Evolutionary conservation across 2,329 filamentous ascomycete genomes (phyloP).

Genomic region (Epichloe bromicola): DNA sequence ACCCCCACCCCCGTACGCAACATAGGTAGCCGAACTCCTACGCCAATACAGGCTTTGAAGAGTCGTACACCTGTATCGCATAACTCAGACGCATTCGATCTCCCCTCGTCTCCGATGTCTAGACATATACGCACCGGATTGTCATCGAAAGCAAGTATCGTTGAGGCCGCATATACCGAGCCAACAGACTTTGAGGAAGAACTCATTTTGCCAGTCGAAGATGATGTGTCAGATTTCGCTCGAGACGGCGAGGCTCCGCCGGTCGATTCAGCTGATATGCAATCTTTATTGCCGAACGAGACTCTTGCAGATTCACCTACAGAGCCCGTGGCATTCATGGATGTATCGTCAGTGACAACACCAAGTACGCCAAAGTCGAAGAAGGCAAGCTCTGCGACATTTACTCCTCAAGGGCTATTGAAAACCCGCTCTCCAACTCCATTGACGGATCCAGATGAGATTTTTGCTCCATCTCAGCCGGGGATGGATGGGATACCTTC

Average conservation of each 20-base stretch:
- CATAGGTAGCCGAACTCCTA: not conserved
- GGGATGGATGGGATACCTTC: not conserved
- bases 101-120: slow-evolving; percentile 5
- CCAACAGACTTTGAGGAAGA: not conserved
- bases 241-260: not conserved
- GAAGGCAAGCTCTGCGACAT: not conserved
- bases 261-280: not conserved
- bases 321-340: not conserved
- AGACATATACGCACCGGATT: not conserved
- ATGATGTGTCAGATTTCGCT: not conserved
- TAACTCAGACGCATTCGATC: slow-evolving; percentile 1
- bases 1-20: not conserved
- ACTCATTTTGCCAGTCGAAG: not conserved
- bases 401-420: not conserved
- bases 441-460: not conserved
- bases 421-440: not conserved
- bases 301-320: not conserved
- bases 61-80: not conserved
- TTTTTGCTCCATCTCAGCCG: not conserved
- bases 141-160: not conserved
- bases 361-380: not conserved
- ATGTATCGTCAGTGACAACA: not conserved
- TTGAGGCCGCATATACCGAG: not conserved
- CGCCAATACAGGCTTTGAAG: not conserved
- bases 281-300: not conserved